These are phyloP conservation scores for Herpetospermum pedunculosum DNA, from an alignment of 306 rosid genomes.

Conservation along the genomic window DNA sequence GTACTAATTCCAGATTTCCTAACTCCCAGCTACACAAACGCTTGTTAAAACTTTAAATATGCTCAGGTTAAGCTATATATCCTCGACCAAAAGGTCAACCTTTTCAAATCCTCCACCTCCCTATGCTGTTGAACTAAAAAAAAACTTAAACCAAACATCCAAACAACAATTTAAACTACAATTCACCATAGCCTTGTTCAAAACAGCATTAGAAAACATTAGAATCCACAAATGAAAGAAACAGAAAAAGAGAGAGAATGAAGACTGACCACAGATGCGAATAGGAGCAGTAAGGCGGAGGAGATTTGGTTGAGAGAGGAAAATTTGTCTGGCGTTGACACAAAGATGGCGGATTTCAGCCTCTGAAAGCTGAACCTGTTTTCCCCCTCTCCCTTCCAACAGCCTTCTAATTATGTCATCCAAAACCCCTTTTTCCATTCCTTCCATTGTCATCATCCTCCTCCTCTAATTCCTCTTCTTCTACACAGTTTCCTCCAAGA, in stretches of 20 bases:
- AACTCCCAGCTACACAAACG: neutral
- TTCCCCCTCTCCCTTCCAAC: slow-evolving; percentile 71
- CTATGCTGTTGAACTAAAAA: no score
- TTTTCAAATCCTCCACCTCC: no score
- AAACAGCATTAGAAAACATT: neutral
- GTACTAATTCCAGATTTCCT: neutral
- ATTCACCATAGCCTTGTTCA: neutral
- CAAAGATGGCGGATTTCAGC: slow-evolving; percentile 97
- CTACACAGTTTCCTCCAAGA: neutral
- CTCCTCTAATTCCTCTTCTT: slow-evolving; percentile 18
- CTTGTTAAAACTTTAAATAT: no score
- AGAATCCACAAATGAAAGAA: neutral
- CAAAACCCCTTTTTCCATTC: slow-evolving; percentile 57
- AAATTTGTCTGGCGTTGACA: slow-evolving; percentile 82
- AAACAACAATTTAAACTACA: neutral
- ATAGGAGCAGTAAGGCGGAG: slow-evolving; percentile 62
- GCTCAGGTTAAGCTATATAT: no score
- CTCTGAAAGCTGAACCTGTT: slow-evolving; percentile 91
- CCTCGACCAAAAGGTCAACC: no score
- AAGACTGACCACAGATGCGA: slow-evolving; percentile 60
- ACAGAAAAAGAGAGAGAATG: neutral
- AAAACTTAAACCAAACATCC: neutral
- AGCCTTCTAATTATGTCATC: slow-evolving; percentile 82
- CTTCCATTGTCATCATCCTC: slow-evolving; percentile 85
- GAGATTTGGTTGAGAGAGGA: slow-evolving; percentile 84